Base-by-base conservation (phyloP, 306 rosid genomes). In the Prunus padus region DNA sequence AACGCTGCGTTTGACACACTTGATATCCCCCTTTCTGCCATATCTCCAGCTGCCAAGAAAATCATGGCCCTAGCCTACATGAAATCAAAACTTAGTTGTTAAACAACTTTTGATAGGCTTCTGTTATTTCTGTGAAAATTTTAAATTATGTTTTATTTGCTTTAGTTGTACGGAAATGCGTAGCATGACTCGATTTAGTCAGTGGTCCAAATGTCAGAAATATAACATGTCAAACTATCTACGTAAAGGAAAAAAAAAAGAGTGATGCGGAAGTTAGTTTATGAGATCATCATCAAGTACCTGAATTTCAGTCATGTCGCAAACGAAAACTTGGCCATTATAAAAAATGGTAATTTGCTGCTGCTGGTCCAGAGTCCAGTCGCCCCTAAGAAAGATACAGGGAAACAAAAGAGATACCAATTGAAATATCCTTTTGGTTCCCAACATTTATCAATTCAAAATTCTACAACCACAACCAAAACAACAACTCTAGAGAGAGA, bases 271-370 rank as follows among this genome's bases (percentile, higher is more conserved):
- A 37, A 37, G 9, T 37, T 37, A 37, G 42, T 37, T 37, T 37
- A 37, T 37, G 42, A 1, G 42, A 37, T 37, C 42, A 1, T 37
- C 0, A n/a, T 9, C 3, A 8, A 14, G 2, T 54, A 83, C 86
- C 86, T 79, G 83, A 45, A 83, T 76, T 71, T 83, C 86, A 13
- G 46, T 71, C 1, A 56, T 19, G 65, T 83, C 83, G 65, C 31
- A 75, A 13, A 79, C 54, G 2, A 74, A 66, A 59, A 31, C 37
- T 59, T 69, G 46, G 31, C 76, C 86, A 30, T 71, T 76, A 40
- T 57, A 71, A 71, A 72, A 75, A 42, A 79, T 30, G 18, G 62
- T 57, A 51, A 71, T 64, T 4, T 79, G 69, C 12, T 76, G 65
- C 10, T 47, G 65, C 10, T 47, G 73, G 11, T 33, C 47, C 30